Base-by-base conservation (phyloP, 139 green algal genomes). In the Chlorella vulgaris region DNA sequence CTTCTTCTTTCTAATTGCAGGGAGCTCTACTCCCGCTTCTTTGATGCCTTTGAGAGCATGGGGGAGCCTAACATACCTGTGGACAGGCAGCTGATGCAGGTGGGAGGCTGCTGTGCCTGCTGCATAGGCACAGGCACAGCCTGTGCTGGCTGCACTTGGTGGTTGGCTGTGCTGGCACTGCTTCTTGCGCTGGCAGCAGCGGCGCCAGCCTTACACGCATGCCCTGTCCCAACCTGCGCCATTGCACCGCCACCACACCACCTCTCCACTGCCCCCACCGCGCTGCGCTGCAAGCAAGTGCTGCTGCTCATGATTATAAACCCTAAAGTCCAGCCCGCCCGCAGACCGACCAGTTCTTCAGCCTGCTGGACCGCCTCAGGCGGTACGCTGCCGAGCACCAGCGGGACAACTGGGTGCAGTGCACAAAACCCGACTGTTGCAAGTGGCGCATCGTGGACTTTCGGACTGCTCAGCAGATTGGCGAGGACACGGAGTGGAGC, bases 391-490 rank as follows among this genome's bases (percentile, higher is more conserved):
- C 86, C 24, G 42, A 89, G 78, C 69, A 93, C 73, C 78, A 92
- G 28, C 76, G 92, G 18, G 91, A 94, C 71, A 90, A 94, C 81
- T 96, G 92, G 92, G 58, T 67, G 50, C 86, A 94, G 83, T 96
- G 92, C 88, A 92, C 79, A n/a, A n/a, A n/a, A n/a, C n/a, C n/a
- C 81, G 21, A 39, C 0, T 96, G 92, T 63, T 36, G 65, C 55
- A 87, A 89, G 80, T 93, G 91, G 88, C 84, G 91, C 75, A 92
- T 91, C 58, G 83, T 91, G 7, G 74, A 31, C n/a, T 93, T 88
- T 50, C 84, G 85, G 2, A 55, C 62, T 28, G 83, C 86, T 36
- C 50, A 74, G 51, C 53, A 60, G 22, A 53, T 83, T 3, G 63
- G 36, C 0, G 83, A 68, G 15, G 66, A 86, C 50, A 60, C 35